phyloP scores from a whole-genome alignment of 805 yeast species.

The Blastobotrys parvus region DNA sequence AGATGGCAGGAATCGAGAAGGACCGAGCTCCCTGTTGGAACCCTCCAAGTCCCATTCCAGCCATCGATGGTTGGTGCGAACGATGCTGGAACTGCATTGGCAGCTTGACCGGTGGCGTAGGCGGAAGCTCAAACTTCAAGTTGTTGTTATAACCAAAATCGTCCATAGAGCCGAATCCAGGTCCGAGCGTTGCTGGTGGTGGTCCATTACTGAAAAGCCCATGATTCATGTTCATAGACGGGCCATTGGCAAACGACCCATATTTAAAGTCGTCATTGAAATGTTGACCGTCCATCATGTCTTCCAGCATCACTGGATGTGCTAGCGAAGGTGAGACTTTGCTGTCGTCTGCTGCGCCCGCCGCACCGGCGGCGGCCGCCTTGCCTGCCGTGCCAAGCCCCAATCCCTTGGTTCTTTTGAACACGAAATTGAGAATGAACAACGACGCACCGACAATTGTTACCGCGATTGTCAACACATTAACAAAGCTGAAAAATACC shows the following conservation, averaged over 20 bases:
- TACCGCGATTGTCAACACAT: conserved; percentile 1
- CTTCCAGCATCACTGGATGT: not conserved
- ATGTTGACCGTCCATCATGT: not conserved
- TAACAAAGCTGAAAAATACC: conserved; percentile 9
- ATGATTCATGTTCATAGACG: not conserved
- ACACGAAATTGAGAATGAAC: not conserved
- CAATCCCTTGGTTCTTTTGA: not conserved
- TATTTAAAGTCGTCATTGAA: not conserved
- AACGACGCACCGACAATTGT: not conserved
- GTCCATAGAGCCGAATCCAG: no score
- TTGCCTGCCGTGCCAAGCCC: not conserved
- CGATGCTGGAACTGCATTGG: not conserved
- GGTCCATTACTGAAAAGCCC: not conserved
- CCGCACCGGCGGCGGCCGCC: not conserved
- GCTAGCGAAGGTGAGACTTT: not conserved
- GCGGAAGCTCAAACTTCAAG: not conserved
- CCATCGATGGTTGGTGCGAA: no score
- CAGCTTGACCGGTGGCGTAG: not conserved
- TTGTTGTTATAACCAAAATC: not conserved
- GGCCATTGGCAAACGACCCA: not conserved
- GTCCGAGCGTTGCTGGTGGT: no score
- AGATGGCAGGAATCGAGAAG: not conserved
- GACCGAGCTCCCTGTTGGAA: not conserved
- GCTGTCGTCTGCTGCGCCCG: not conserved
- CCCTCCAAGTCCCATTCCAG: no score